Base-by-base conservation (phyloP, 2,329 filamentous ascomycete species). In the Nemania sp. region DNA sequence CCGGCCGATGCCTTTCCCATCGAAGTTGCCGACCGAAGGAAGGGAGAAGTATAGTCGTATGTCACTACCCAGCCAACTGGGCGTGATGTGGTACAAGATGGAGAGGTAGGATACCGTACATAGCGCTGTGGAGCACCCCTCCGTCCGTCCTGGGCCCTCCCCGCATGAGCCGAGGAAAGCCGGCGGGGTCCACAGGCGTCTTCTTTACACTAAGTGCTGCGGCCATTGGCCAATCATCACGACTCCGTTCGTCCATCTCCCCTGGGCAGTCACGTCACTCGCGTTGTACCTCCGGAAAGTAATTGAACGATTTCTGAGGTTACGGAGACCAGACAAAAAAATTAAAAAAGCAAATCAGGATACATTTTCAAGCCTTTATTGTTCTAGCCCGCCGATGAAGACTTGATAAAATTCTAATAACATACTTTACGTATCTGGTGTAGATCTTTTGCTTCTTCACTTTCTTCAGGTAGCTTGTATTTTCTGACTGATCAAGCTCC, bases 131-230 rank as follows among this genome's bases (percentile, higher is more conserved):
- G 62, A 53, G 57, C 53, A 52, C 53, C 60, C 57, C 59, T 63
- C 56, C 39, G 18, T 50, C 46, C 25, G 46, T 32, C 29, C 18
- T 54, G n/a, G 17, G 32, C 32, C 52, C 67, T 50, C 68, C 71
- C 71, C 70, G 69, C 71, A 68, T 71, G 59, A 72, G 71, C 71
- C 71, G 71, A 73, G 68, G 70, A 64, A 72, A 72, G 63, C 69
- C 69, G 69, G 52, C 47, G 35, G 35, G 21, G 35, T n/a, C 15
- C 29, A 25, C 5, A 32, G 13, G 6, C 29, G 25, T 21, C 45
- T 25, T 29, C 46, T 32, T 32, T 20, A n/a, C n/a, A n/a, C n/a
- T n/a, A n/a, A n/a, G n/a, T 51, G 17, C 20, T 12, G 43, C n/a
- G 35, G 37, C 62, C 62, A 67, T 60, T 61, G 65, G n/a, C 64